These are phyloP conservation scores for Hygrophila difformis DNA, from an alignment of 257 asterid genomes.

Conservation along the genomic window DNA sequence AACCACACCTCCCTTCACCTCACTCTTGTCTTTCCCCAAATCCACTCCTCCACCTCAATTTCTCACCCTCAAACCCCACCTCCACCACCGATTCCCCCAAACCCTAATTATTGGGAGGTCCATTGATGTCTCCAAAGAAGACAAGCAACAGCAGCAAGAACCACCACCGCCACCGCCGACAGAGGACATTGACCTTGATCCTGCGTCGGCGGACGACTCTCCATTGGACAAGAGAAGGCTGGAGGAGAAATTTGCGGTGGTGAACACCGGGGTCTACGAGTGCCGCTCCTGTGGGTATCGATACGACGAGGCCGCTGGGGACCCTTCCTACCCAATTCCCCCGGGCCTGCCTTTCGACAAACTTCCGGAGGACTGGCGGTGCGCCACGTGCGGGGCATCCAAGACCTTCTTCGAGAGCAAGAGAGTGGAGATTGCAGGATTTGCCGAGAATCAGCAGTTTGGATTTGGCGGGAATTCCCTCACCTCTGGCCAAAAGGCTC, in stretches of 20 bases:
- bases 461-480: slow-evolving; percentile 92
- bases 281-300: slow-evolving; percentile 83
- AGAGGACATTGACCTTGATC: too few species aligned
- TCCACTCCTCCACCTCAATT: slow-evolving; percentile 23
- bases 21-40: slow-evolving; percentile 26
- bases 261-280: slow-evolving; percentile 77
- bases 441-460: slow-evolving; percentile 91
- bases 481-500: slow-evolving; percentile 81
- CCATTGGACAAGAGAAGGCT: slow-evolving; percentile 29
- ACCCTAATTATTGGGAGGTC: slow-evolving; percentile 30
- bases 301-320: slow-evolving; percentile 58
- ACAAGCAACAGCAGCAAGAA: slow-evolving; percentile 46
- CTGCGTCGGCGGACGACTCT: slow-evolving; percentile 19
- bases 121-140: slow-evolving; percentile 78
- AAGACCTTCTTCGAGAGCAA: slow-evolving; percentile 78
- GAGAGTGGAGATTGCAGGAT: slow-evolving; percentile 90
- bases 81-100: slow-evolving; percentile 14
- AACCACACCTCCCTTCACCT: slow-evolving; percentile 43
- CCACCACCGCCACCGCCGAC: slow-evolving; percentile 27
- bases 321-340: slow-evolving; percentile 84
- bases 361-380: slow-evolving; percentile 94
- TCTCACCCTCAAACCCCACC: slow-evolving; percentile 25
- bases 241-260: slow-evolving; percentile 87
- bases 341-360: slow-evolving; percentile 72
- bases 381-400: slow-evolving; percentile 92